These are phyloP conservation scores for Taphrina pruni DNA, from an alignment of 1,139 yeast species.

Conservation along the genomic window DNA sequence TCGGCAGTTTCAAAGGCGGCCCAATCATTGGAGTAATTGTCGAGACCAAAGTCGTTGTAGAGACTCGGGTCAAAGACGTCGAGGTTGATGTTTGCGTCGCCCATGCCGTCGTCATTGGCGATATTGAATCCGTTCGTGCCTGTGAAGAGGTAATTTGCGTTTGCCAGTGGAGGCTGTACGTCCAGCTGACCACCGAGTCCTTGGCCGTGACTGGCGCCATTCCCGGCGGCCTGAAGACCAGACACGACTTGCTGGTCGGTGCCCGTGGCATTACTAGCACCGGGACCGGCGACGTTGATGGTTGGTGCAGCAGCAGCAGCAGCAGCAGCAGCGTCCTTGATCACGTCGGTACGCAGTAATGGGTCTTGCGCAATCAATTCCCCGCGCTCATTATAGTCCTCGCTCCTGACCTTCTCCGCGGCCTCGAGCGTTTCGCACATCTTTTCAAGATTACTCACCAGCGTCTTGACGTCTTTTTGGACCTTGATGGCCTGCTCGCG, in stretches of 20 bases:
- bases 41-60: slow-evolving; percentile 17
- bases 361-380: slow-evolving; percentile 16
- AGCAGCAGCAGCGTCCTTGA: neutral
- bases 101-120: neutral
- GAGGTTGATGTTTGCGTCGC: slow-evolving; percentile 7
- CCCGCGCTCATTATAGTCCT: slow-evolving; percentile 25
- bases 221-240: neutral
- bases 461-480: slow-evolving; percentile 27
- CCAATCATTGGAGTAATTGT: slow-evolving; percentile 14
- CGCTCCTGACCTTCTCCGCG: slow-evolving; percentile 25
- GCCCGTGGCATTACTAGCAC: neutral
- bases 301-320: neutral
- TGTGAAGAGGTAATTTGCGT: slow-evolving; percentile 5
- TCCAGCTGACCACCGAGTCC: neutral
- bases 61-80: slow-evolving; percentile 11
- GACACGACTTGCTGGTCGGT: neutral
- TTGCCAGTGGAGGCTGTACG: slow-evolving; percentile 6
- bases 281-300: neutral
- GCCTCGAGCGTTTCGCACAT: slow-evolving; percentile 38
- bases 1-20: neutral
- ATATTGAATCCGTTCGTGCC: neutral
- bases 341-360: slow-evolving; percentile 7
- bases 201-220: neutral
- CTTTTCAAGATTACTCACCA: slow-evolving; percentile 29
- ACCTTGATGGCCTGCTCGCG: slow-evolving; percentile 22